A percentile compares a stretch with the other conserved stretches of the same genome.
These are phyloP conservation scores for Cichorium intybus DNA, from an alignment of 140 eudicot species.

Conservation along the genomic window DNA sequence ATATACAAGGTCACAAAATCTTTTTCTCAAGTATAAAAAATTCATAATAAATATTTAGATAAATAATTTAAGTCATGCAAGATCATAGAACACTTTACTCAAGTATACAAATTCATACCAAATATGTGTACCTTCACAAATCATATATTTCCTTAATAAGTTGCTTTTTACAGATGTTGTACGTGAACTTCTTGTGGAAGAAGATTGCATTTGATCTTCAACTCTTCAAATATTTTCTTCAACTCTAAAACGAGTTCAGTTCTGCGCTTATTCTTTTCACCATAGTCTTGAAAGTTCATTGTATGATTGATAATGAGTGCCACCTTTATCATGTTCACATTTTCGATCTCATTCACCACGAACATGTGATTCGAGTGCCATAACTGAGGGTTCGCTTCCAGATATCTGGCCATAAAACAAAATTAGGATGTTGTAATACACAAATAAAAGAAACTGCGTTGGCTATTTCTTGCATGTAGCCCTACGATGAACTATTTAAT, in stretches of 20 bases:
- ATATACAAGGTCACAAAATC: too few relatives aligned
- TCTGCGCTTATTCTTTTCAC: constrained; percentile 45
- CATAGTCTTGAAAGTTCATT: constrained; percentile 50
- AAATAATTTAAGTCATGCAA: not conserved
- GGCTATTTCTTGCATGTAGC: not conserved
- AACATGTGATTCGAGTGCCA: constrained; percentile 58
- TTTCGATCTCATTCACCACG: constrained; percentile 46
- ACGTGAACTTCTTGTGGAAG: constrained; percentile 58
- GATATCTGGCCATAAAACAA: constrained; percentile 29
- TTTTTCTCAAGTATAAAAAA: too few relatives aligned
- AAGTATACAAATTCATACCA: not conserved
- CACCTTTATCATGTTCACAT: constrained; percentile 54
- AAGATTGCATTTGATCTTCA: constrained; percentile 41
- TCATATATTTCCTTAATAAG: not conserved
- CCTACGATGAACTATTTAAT: not conserved
- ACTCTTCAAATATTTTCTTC: constrained; percentile 61
- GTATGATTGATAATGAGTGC: constrained; percentile 49
- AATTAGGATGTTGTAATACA: not conserved
- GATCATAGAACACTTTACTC: not conserved
- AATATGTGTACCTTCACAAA: not conserved
- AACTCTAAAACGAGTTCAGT: constrained; percentile 42
- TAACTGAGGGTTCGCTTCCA: constrained; percentile 44
- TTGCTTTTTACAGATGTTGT: not conserved
- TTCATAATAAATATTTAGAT: not conserved
- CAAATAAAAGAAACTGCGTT: not conserved